Conservation (phyloP, 1,284 basidiomycete species). For the Moesziomyces sp. region DNA sequence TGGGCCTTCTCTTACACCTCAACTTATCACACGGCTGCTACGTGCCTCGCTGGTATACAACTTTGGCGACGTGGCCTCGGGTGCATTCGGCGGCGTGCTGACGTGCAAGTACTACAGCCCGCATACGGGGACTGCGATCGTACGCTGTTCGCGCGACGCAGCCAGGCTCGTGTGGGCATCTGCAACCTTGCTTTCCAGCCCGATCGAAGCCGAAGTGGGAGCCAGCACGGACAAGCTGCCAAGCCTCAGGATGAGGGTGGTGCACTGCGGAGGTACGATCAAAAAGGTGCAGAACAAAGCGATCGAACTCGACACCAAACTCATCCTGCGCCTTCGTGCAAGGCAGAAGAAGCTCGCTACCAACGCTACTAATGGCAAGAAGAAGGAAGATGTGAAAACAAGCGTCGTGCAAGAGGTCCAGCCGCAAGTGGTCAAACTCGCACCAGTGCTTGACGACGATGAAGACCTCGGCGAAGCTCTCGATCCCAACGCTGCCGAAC, state of each 20-base stretch:
- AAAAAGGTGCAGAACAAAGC: conserved; percentile 54
- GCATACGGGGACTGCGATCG: conserved; percentile 46
- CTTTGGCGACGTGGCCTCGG: conserved; percentile 51
- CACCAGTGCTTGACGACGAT: conserved; percentile 9
- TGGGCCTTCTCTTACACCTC: conserved; percentile 19
- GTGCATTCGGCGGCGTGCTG: conserved; percentile 36
- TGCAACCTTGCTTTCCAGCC: conserved; percentile 39
- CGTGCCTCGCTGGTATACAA: conserved; percentile 37
- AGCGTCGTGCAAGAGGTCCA: too few relatives aligned
- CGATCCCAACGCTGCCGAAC: conserved; percentile 1
- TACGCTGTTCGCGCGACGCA: conserved; percentile 48
- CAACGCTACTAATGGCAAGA: background rate
- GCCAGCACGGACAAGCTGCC: background rate
- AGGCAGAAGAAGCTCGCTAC: conserved; percentile 18
- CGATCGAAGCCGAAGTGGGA: conserved; percentile 13
- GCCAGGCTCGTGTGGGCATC: conserved; percentile 47
- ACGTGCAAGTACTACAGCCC: conserved; percentile 52
- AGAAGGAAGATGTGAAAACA: background rate
- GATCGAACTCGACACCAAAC: conserved; percentile 43
- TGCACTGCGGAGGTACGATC: conserved; percentile 52
- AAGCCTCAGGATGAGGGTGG: conserved; percentile 34
- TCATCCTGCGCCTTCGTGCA: conserved; percentile 27
- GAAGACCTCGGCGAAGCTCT: conserved; percentile 45
- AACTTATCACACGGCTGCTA: conserved; percentile 36
- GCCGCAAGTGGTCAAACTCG: background rate